Evolutionary conservation across 2,329 filamentous ascomycete genomes (phyloP).

Genomic region (Biscogniauxia mediterranea): DNA sequence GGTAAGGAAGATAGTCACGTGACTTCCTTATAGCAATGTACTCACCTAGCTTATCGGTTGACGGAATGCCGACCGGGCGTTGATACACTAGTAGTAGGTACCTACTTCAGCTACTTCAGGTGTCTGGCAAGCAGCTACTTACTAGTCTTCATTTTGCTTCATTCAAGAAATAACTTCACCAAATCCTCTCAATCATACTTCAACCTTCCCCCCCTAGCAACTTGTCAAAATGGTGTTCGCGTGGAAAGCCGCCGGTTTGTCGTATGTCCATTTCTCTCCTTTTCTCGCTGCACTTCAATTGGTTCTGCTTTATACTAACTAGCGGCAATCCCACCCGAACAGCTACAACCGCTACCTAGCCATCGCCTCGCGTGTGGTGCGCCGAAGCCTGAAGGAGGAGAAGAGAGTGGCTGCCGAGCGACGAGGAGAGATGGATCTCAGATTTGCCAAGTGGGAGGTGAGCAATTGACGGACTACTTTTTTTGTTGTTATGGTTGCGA

Average conservation of each 20-base stretch:
- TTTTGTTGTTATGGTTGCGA: no score
- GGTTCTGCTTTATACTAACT: conserved; percentile 33
- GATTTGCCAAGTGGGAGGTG: conserved; percentile 95
- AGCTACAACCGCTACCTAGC: conserved; percentile 99
- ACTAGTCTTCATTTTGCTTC: conserved; percentile 26
- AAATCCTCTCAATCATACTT: conserved; percentile 23
- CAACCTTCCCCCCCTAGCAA: conserved; percentile 31
- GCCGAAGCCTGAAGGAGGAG: conserved; percentile 95
- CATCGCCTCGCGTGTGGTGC: conserved; percentile 90
- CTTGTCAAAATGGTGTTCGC: conserved; percentile 85
- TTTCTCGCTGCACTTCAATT: conserved; percentile 2
- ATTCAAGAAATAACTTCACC: conserved; percentile 34
- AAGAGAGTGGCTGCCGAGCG: conserved; percentile 84
- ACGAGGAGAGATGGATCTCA: conserved; percentile 83
- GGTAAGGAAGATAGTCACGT: no score
- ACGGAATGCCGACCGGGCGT: no score
- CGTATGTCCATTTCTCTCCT: conserved; percentile 61
- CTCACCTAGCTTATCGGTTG: no score
- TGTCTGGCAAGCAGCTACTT: not conserved
- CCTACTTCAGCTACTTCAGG: not conserved
- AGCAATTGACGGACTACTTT: conserved; percentile 40
- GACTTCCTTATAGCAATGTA: no score
- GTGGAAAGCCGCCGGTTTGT: conserved; percentile 97
- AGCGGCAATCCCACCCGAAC: conserved; percentile 28
- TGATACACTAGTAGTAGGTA: no score